A percentile compares a stretch with the other conserved stretches of the same genome.
Evolutionary conservation across 1,284 basidiomycete genomes (phyloP).

Genomic region (Trametes polyzona): DNA sequence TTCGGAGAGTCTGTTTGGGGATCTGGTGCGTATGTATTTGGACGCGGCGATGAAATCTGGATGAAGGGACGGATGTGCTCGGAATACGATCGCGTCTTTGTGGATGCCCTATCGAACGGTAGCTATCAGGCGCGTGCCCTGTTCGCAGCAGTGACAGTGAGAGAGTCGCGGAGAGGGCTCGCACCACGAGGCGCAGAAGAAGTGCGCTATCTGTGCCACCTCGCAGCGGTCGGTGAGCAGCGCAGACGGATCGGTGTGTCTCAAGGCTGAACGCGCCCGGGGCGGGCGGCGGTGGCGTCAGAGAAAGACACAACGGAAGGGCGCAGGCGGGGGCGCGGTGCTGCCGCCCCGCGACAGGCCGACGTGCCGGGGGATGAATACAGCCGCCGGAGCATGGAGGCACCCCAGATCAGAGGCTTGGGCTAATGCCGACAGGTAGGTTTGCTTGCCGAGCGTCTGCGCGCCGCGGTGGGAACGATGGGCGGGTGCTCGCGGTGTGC

Average conservation of each 20-base stretch:
- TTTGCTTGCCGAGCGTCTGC: conserved; percentile 1
- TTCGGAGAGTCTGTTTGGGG: too few species aligned
- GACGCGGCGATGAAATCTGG: too few species aligned
- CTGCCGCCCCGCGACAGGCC: not conserved
- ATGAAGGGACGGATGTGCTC: too few species aligned
- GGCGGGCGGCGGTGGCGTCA: conserved; percentile 2
- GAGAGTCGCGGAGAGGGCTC: not conserved
- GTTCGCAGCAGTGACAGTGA: not conserved
- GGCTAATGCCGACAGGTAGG: conserved; percentile 5
- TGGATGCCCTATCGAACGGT: too few species aligned
- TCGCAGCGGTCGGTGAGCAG: not conserved
- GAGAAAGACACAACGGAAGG: not conserved
- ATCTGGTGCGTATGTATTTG: too few species aligned
- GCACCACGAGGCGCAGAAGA: not conserved
- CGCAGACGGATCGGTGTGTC: too few species aligned
- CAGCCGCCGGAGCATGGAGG: conserved; percentile 12
- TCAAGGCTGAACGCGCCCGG: not conserved
- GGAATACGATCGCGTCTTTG: not conserved
- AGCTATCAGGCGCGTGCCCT: not conserved
- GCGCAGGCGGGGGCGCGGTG: not conserved
- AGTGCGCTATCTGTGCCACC: not conserved
- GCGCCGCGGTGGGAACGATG: not conserved
- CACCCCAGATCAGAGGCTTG: conserved; percentile 14
- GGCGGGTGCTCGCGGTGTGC: not conserved
- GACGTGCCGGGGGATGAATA: conserved; percentile 8